Conservation (phyloP, 768 basidiomycete species). For the Leccinum subgranulosum region DNA sequence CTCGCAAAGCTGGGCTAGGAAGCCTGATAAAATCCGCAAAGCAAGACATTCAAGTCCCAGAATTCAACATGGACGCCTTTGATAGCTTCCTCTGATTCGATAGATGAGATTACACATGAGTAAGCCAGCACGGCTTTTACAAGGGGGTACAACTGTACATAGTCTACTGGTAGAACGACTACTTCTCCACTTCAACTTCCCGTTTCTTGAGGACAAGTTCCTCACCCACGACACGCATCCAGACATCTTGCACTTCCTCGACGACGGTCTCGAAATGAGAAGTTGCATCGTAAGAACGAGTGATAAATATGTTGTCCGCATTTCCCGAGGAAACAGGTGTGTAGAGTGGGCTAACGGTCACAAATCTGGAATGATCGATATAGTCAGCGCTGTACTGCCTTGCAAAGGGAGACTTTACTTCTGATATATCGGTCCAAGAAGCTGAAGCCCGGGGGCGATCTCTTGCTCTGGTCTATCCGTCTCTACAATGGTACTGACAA, state of each 20-base stretch:
- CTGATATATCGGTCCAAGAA: slow-evolving; percentile 90
- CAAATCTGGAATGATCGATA: slow-evolving; percentile 57
- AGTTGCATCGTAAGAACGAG: slow-evolving; percentile 96
- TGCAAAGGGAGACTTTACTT: slow-evolving; percentile 55
- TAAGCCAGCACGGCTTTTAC: slow-evolving; percentile 6
- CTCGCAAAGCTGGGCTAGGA: slow-evolving; percentile 73
- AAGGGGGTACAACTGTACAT: slow-evolving; percentile 9
- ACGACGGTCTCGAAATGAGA: slow-evolving; percentile 99
- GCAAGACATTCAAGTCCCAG: slow-evolving; percentile 78
- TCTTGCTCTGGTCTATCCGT: slow-evolving; percentile 89
- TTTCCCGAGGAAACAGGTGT: slow-evolving; percentile 81
- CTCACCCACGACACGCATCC: slow-evolving; percentile 79
- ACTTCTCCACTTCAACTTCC: slow-evolving; percentile 62
- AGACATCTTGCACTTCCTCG: slow-evolving; percentile 95
- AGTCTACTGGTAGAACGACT: slow-evolving; percentile 13
- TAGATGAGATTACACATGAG: background rate
- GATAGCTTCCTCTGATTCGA: slow-evolving; percentile 18
- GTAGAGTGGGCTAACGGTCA: slow-evolving; percentile 85
- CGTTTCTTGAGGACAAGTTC: slow-evolving; percentile 87
- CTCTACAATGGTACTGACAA: slow-evolving; percentile 98
- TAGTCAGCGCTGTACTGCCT: slow-evolving; percentile 6
- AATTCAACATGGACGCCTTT: slow-evolving; percentile 86
- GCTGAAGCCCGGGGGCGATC: slow-evolving; percentile 86
- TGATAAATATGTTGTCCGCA: slow-evolving; percentile 93
- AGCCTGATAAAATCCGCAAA: slow-evolving; percentile 90